These are phyloP conservation scores for Daucus carota DNA, from an alignment of 129 eudicot species.

Conservation along the genomic window DNA sequence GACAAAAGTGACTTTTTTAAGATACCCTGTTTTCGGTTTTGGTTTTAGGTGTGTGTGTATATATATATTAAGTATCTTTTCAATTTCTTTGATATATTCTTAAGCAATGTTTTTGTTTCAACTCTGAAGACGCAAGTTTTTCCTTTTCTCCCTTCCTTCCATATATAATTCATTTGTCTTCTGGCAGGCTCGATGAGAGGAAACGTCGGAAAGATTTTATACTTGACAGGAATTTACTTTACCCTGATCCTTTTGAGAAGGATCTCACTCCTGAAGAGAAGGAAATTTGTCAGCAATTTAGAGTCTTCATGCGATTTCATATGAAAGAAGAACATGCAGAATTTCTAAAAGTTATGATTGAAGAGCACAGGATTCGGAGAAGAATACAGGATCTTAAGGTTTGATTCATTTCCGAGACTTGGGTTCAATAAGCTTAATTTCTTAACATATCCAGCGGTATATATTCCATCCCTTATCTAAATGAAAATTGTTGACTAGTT, in stretches of 20 bases:
- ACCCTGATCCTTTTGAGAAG: conserved; percentile 69
- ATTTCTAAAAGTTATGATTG: conserved; percentile 63
- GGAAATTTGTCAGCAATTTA: conserved; percentile 61
- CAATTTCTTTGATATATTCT: background rate
- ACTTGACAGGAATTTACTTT: conserved; percentile 71
- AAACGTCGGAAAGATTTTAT: conserved; percentile 85
- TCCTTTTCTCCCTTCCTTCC: background rate
- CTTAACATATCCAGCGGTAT: background rate
- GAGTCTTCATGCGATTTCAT: conserved; percentile 90
- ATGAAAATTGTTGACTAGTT: background rate
- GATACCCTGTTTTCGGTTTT: too few relatives aligned
- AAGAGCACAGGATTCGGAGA: conserved; percentile 72
- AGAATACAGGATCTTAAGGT: conserved; percentile 86
- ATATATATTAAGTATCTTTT: background rate
- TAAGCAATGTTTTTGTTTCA: background rate
- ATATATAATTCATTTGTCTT: background rate
- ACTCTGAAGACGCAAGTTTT: background rate
- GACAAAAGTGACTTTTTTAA: too few relatives aligned
- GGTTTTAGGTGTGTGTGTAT: too few relatives aligned
- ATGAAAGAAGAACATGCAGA: conserved; percentile 79
- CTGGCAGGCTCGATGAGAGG: conserved; percentile 89
- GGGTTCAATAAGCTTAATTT: background rate
- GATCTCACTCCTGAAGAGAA: conserved; percentile 72
- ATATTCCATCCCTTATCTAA: background rate
- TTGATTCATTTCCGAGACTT: background rate